phyloP scores from a whole-genome alignment of 2,329 filamentous ascomycete genomes.

The Alternaria novae-zelandiae region DNA sequence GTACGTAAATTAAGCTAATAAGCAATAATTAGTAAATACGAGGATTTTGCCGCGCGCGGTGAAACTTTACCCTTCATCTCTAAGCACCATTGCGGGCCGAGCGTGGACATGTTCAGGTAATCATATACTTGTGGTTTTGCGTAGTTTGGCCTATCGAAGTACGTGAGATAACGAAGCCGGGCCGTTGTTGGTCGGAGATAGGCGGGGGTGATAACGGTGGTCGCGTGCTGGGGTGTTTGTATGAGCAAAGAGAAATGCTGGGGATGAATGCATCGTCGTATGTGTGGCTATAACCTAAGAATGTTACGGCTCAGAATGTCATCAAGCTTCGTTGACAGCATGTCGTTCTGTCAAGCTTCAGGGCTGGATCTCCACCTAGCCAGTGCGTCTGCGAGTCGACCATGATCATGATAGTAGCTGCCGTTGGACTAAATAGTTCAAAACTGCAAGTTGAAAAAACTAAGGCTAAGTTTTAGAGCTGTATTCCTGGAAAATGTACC shows the following conservation, averaged over 20 bases:
- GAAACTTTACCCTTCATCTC: too few relatives aligned
- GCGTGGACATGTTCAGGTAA: not conserved
- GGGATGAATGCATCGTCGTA: not conserved
- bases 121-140: not conserved
- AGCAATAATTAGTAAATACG: too few relatives aligned
- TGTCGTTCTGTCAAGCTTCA: not conserved
- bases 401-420: too few relatives aligned
- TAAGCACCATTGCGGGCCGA: conserved; percentile 1
- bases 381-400: not conserved
- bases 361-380: not conserved
- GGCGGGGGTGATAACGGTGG: not conserved
- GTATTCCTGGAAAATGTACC: not conserved
- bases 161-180: conserved; percentile 6
- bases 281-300: not conserved
- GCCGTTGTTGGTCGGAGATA: not conserved
- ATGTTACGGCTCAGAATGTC: not conserved
- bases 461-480: not conserved
- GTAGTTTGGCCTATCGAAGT: not conserved
- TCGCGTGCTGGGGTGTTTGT: not conserved
- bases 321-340: not conserved
- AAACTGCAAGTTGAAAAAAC: too few relatives aligned
- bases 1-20: too few relatives aligned
- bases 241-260: not conserved
- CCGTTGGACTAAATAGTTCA: too few relatives aligned
- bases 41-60: too few relatives aligned